A percentile compares a stretch with the other conserved stretches of the same genome.
Conservation (phyloP, 2,329 filamentous ascomycete genomes). For the Xylariaceae sp. region DNA sequence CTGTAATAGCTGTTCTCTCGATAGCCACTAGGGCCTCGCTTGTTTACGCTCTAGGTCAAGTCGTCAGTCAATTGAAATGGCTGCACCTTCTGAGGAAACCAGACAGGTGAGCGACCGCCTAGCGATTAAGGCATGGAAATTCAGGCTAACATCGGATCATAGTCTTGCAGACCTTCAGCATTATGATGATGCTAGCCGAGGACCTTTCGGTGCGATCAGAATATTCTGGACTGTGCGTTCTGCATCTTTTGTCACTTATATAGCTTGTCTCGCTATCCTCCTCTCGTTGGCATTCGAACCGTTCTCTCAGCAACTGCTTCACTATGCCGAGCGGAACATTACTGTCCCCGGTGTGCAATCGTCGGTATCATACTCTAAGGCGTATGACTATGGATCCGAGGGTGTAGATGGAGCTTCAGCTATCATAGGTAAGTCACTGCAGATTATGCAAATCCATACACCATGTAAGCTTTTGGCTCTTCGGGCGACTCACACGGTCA, state of each 20-base stretch:
- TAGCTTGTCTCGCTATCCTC: slow-evolving; percentile 6
- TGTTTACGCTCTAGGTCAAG: slow-evolving; percentile 10
- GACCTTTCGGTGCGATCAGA: slow-evolving; percentile 11
- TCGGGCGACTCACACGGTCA: not conserved
- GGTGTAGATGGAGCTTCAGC: slow-evolving; percentile 8
- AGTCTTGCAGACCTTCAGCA: slow-evolving; percentile 9
- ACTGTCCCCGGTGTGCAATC: slow-evolving; percentile 1
- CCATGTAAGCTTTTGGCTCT: not conserved
- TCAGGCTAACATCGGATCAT: not conserved
- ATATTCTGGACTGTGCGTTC: slow-evolving; percentile 10
- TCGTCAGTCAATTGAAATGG: slow-evolving; percentile 13
- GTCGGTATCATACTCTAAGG: slow-evolving; percentile 8
- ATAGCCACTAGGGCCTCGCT: slow-evolving; percentile 14
- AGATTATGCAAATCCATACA: not conserved
- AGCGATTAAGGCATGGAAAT: not conserved
- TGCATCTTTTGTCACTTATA: slow-evolving; percentile 6
- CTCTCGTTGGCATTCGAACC: slow-evolving; percentile 13
- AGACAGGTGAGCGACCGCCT: slow-evolving; percentile 3
- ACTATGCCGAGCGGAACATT: slow-evolving; percentile 7
- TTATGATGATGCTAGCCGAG: slow-evolving; percentile 15
- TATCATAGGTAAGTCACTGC: slow-evolving; percentile 7
- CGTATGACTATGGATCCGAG: slow-evolving; percentile 4
- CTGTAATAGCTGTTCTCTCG: slow-evolving; percentile 12
- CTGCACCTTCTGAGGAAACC: slow-evolving; percentile 9
- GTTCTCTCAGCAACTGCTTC: slow-evolving; percentile 14